Evolutionary conservation across 768 basidiomycete species (phyloP).

Genomic region (Dioszegia hungarica): DNA sequence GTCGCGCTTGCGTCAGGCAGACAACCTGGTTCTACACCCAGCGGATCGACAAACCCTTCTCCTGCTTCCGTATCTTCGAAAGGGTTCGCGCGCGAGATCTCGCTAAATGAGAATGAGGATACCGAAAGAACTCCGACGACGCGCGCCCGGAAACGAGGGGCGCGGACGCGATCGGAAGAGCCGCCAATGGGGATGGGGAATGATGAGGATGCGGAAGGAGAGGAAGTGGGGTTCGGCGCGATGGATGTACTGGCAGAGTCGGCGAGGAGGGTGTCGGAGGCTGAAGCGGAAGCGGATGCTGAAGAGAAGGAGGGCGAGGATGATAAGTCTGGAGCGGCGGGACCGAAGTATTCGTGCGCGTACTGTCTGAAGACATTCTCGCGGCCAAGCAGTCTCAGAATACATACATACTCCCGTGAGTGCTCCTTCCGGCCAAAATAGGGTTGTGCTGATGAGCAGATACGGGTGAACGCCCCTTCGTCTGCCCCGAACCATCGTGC

Average conservation of each 20-base stretch:
- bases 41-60: too few relatives aligned
- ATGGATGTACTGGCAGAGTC: constrained; percentile 36
- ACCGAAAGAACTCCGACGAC: too few relatives aligned
- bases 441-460: constrained; percentile 17
- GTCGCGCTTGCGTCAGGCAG: constrained; percentile 14
- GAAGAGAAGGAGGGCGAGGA: neutral
- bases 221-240: constrained; percentile 19
- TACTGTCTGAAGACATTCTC: constrained; percentile 45
- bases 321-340: neutral
- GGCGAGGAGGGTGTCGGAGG: constrained; percentile 20
- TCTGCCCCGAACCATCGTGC: constrained; percentile 41
- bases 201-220: constrained; percentile 5
- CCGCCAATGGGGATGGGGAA: neutral
- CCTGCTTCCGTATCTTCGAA: too few relatives aligned
- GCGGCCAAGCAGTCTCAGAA: constrained; percentile 42
- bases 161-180: neutral
- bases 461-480: constrained; percentile 45
- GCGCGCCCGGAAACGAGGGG: neutral
- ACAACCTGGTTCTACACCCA: neutral
- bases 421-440: neutral
- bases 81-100: too few relatives aligned
- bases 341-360: constrained; percentile 41
- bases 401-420: constrained; percentile 48
- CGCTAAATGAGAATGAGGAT: too few relatives aligned
- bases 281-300: constrained; percentile 15